phyloP scores from a whole-genome alignment of 768 basidiomycete genomes.

The Macrolepiota dolichaula region DNA sequence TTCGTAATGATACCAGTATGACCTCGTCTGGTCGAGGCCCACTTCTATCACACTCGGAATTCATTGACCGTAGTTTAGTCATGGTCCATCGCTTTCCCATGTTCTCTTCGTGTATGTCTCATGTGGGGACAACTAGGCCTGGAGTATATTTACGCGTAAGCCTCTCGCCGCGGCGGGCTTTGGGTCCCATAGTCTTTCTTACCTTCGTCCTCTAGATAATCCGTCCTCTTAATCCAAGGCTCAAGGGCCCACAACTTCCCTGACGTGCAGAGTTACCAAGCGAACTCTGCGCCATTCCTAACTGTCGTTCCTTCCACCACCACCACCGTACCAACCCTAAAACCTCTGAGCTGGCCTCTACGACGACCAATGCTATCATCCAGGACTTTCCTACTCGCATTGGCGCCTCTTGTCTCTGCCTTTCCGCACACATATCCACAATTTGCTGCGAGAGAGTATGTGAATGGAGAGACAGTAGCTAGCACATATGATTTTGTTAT shows the following conservation, averaged over 20 bases:
- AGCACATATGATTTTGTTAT: slow-evolving; percentile 34
- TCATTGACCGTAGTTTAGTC: too few species aligned
- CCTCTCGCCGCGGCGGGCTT: too few species aligned
- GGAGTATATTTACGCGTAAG: too few species aligned
- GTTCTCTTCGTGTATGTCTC: too few species aligned
- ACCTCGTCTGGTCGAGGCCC: too few species aligned
- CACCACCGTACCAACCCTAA: not conserved
- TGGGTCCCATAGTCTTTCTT: too few species aligned
- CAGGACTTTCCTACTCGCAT: not conserved
- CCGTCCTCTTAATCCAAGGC: not conserved
- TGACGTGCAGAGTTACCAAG: not conserved
- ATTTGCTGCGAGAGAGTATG: slow-evolving; percentile 12
- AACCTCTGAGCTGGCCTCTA: not conserved
- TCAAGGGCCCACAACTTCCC: not conserved
- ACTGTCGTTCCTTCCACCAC: not conserved
- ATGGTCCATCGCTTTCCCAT: too few species aligned
- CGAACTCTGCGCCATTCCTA: not conserved
- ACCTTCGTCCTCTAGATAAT: not conserved
- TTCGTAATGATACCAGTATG: too few species aligned
- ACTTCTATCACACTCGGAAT: too few species aligned
- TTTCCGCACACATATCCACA: not conserved
- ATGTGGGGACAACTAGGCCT: too few species aligned
- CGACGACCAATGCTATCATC: not conserved
- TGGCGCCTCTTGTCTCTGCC: not conserved
- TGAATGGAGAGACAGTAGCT: slow-evolving; percentile 1